These are phyloP conservation scores for Lentinula sp. DNA, from an alignment of 768 basidiomycete genomes.

Conservation along the genomic window DNA sequence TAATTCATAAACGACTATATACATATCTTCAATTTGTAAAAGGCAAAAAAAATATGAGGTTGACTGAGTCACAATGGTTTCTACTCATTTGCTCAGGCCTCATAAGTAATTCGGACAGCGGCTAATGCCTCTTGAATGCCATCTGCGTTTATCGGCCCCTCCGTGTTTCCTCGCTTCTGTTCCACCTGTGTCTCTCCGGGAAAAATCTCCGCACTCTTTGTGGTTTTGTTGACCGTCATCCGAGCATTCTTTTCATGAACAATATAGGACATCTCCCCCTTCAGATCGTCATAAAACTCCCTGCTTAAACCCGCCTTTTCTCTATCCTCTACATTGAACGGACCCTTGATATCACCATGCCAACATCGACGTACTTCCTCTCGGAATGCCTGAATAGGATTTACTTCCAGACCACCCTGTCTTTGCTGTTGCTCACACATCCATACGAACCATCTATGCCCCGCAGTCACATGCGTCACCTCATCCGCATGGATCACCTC, in stretches of 20 bases:
- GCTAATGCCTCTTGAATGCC: background rate
- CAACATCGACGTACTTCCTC: slow-evolving; percentile 66
- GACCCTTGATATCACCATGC: slow-evolving; percentile 69
- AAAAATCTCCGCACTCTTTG: background rate
- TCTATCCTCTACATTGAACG: slow-evolving; percentile 74
- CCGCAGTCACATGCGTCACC: slow-evolving; percentile 76
- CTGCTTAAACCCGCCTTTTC: slow-evolving; percentile 66
- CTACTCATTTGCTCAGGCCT: background rate
- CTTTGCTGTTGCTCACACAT: slow-evolving; percentile 41
- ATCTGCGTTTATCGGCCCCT: background rate
- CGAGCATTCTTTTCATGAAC: background rate
- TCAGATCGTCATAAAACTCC: slow-evolving; percentile 69
- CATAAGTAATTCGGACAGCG: background rate
- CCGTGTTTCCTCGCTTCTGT: background rate
- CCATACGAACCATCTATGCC: slow-evolving; percentile 83
- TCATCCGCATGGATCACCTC: slow-evolving; percentile 79
- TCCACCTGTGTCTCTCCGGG: background rate
- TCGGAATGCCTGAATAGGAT: slow-evolving; percentile 63
- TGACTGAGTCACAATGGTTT: too few species aligned
- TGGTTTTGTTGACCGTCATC: background rate
- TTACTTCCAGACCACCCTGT: slow-evolving; percentile 22
- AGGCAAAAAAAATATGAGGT: too few species aligned
- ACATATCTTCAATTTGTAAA: too few species aligned
- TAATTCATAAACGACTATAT: background rate
- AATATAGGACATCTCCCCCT: slow-evolving; percentile 43